Conservation (phyloP, 1,139 yeast genomes). For the Meyerozyma sp. region DNA sequence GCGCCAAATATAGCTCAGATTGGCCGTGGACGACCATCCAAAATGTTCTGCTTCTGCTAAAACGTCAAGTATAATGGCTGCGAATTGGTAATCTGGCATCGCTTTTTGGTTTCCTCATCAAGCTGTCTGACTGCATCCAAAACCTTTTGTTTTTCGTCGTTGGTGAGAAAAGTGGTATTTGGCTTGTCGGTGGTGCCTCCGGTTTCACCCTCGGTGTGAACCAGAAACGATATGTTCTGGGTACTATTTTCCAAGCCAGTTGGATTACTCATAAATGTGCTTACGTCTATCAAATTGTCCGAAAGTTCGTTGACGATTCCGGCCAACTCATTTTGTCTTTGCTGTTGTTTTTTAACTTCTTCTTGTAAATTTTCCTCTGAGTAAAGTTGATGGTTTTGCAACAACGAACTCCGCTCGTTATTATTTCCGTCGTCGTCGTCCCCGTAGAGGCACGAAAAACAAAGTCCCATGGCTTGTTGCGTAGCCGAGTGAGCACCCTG, state of each 20-base stretch:
- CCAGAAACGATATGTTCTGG: conserved; percentile 1
- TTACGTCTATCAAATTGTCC: conserved; percentile 41
- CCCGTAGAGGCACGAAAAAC: conserved; percentile 4
- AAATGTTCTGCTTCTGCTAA: not conserved
- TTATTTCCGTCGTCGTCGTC: conserved; percentile 1
- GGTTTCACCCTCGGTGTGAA: conserved; percentile 1
- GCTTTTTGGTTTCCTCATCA: conserved; percentile 3
- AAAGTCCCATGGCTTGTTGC: conserved; percentile 3
- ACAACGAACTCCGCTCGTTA: conserved; percentile 19
- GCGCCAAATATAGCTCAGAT: too few relatives aligned
- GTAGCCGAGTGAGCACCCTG: not conserved
- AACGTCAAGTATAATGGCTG: not conserved
- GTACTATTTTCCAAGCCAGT: conserved; percentile 3
- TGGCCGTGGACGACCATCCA: too few relatives aligned
- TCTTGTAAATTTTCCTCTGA: conserved; percentile 36
- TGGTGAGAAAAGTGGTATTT: conserved; percentile 7
- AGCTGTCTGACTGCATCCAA: conserved; percentile 4
- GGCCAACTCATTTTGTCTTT: conserved; percentile 39
- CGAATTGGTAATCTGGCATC: not conserved
- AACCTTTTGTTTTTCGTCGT: conserved; percentile 7
- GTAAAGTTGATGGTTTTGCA: conserved; percentile 23
- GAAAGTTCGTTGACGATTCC: conserved; percentile 39
- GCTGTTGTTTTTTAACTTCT: conserved; percentile 34
- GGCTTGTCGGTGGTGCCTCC: conserved; percentile 6
- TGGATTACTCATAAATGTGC: conserved; percentile 28